Evolutionary conservation across 2,329 filamentous ascomycete genomes (phyloP), one percentile per base, ranked within the genome.

Genomic region (Diaporthe sp.): DNA sequence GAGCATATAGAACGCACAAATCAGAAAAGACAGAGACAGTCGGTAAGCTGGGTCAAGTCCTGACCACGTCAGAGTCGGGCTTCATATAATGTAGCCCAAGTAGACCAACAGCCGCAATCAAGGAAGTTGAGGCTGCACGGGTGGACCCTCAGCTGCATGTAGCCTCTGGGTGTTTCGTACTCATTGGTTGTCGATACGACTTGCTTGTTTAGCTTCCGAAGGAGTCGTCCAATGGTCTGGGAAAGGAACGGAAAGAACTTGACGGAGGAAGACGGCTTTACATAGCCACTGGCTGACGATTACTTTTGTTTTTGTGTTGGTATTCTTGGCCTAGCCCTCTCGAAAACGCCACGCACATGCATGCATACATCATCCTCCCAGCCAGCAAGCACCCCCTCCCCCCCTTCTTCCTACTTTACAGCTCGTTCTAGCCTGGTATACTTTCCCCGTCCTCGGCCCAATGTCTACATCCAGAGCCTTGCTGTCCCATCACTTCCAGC

Each of bases 401-500:
- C 31, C 47, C 34, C 15, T 22, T 31, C 34, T 28, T 13, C 13
- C 34, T 55, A 28, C 63, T 42, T 22, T 39, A 53, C 49, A 55
- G 34, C 34, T 28, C 17, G 44, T 37, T 15, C 49, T 34, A 12
- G 28, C 37, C 44, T 51, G n/a, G 17, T 49, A n/a, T 53, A 37
- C 2, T 28, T 44, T 47, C 13, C 34, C 47, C 12, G 17, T 55
- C 20, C 49, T 34, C 39, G 7, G n/a, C 20, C 61, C 53, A 61
- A 76, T 61, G 39, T 72, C 82, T 83, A 94, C 83, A 92, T 94
- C 96, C 96, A 99, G 83, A 99, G 85, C 81, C 96, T 92, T 85
- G 95, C 94, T 20, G 94, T 98, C 57, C 96, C 96, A 87, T 99
- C 97, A 1, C 96, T 96, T 79, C 97, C 97, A 63, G 96, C 96